Conservation (phyloP, 2,329 filamentous ascomycete genomes). For the Domatiomyces catenatus region DNA sequence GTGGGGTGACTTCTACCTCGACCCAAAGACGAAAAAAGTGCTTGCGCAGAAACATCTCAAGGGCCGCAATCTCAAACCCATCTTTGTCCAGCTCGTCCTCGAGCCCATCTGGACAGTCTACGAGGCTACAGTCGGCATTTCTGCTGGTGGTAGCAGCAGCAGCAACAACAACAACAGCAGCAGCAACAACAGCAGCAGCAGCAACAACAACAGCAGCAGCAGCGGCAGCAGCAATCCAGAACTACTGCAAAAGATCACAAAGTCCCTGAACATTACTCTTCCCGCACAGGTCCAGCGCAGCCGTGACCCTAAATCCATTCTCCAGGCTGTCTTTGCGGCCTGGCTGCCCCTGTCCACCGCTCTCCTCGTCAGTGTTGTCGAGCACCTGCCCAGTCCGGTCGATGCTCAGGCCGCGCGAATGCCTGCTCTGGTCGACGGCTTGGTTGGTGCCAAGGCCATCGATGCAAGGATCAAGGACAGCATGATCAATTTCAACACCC, state of each 20-base stretch:
- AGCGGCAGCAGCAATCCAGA: slow-evolving; percentile 68
- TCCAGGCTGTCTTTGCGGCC: slow-evolving; percentile 71
- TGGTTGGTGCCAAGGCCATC: slow-evolving; percentile 60
- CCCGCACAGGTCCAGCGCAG: slow-evolving; percentile 72
- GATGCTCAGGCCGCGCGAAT: slow-evolving; percentile 65
- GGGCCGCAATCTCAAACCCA: slow-evolving; percentile 76
- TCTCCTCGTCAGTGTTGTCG: slow-evolving; percentile 80
- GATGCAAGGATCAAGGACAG: slow-evolving; percentile 57
- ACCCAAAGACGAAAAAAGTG: slow-evolving; percentile 92
- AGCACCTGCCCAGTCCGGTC: slow-evolving; percentile 74
- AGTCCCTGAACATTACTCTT: slow-evolving; percentile 70
- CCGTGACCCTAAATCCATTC: slow-evolving; percentile 64
- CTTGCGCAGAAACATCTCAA: slow-evolving; percentile 84
- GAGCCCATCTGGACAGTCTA: slow-evolving; percentile 96
- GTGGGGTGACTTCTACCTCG: slow-evolving; percentile 93
- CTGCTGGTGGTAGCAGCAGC: not conserved
- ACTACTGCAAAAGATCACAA: slow-evolving; percentile 85
- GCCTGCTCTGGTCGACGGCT: slow-evolving; percentile 61
- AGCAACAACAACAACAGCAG: slow-evolving; percentile 69
- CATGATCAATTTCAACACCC: slow-evolving; percentile 64
- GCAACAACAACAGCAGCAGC: slow-evolving; percentile 44
- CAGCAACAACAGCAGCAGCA: slow-evolving; percentile 52
- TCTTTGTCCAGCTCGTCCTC: slow-evolving; percentile 93
- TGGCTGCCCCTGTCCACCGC: slow-evolving; percentile 93
- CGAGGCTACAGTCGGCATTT: slow-evolving; percentile 59